Conservation (phyloP, 2,329 filamentous ascomycete species). For the Neofusicoccum ribis region DNA sequence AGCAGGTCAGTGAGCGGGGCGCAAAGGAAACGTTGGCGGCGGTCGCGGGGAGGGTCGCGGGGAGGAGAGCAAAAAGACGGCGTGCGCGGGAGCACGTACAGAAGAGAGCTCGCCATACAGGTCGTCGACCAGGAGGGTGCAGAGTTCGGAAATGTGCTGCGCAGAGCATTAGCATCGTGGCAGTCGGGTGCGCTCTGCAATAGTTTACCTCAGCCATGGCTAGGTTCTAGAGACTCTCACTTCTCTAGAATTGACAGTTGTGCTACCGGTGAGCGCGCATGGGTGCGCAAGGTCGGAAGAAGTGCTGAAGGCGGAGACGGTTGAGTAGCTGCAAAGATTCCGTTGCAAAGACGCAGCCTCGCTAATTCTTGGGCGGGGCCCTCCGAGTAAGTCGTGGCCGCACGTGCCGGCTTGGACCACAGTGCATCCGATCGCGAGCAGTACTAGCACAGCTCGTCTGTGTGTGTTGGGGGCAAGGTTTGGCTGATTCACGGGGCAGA, state of each 20-base stretch:
- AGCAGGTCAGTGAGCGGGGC: background rate
- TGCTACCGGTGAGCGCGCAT: conserved; percentile 17
- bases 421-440: background rate
- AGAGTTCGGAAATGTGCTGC: conserved; percentile 85
- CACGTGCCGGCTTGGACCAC: background rate
- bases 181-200: background rate
- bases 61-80: background rate
- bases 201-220: conserved; percentile 15
- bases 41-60: background rate
- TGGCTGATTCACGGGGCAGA: too few species aligned
- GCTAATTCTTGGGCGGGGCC: background rate
- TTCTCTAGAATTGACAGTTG: conserved; percentile 18
- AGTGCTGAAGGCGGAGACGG: background rate
- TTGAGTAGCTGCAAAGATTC: background rate
- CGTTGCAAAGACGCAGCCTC: background rate
- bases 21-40: background rate
- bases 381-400: background rate
- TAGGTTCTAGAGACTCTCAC: conserved; percentile 21
- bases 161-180: conserved; percentile 7
- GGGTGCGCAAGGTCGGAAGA: conserved; percentile 11
- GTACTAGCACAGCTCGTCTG: too few species aligned
- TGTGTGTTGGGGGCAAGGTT: too few species aligned
- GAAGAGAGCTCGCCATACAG: conserved; percentile 88
- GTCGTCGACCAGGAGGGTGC: conserved; percentile 83
- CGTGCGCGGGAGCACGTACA: conserved; percentile 56